phyloP scores from a whole-genome alignment of 177 flowering plant genomes.

The Telopea speciosissima region DNA sequence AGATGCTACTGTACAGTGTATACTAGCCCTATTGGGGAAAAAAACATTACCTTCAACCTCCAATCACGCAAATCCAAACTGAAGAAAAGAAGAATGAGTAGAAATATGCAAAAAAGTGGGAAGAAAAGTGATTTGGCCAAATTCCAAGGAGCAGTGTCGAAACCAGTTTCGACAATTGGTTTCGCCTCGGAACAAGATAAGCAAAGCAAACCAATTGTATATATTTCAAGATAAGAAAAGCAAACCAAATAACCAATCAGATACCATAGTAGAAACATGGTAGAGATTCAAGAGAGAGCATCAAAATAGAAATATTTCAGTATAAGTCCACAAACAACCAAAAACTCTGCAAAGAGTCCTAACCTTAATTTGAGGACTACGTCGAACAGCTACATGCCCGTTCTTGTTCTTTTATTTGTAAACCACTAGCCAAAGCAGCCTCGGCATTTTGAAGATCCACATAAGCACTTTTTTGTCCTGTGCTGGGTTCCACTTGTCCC shows the following conservation, averaged over 20 bases:
- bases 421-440: slow-evolving; percentile 20
- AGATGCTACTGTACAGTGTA: no score
- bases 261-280: background rate
- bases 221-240: background rate
- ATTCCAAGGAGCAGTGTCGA: no score
- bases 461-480: slow-evolving; percentile 40
- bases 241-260: background rate
- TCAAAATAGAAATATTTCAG: slow-evolving; percentile 2
- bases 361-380: slow-evolving; percentile 3
- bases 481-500: slow-evolving; percentile 22
- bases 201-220: no score
- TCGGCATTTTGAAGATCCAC: slow-evolving; percentile 28
- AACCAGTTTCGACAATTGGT: no score
- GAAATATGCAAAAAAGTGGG: no score
- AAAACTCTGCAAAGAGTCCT: background rate
- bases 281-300: background rate
- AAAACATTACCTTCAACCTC: no score
- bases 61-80: no score
- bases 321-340: background rate
- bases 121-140: no score
- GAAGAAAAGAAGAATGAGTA: no score
- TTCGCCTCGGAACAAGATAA: no score
- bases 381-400: background rate
- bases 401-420: background rate
- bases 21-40: no score